Evolutionary conservation across 352 stramenopile species (phyloP), one percentile per base, ranked within the genome.

Genomic region (Elongisporangium prolatum): DNA sequence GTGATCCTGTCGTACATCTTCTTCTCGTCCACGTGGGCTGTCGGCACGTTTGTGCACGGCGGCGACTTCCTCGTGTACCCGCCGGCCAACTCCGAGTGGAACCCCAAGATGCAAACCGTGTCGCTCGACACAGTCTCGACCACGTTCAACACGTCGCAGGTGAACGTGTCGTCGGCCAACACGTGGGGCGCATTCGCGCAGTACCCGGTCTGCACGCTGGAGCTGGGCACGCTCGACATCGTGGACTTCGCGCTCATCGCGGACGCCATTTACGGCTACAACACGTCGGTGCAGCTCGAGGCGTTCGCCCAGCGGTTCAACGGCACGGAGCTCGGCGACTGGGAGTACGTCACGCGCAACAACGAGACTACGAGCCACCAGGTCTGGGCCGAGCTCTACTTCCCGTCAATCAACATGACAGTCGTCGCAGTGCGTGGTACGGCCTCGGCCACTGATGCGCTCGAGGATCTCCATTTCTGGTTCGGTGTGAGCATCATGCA

Each of bases 401-500:
- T 95, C 59, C 77, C 78, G 14, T 74, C 67, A 1, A 82, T 91
- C 61, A 93, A 92, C 75, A 86, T 93, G 70, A 95, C 86, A 18
- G 82, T 95, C 38, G 74, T 95, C 24, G 86, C 84, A 0, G 82
- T 95, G 54, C 80, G 86, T 38, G 84, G 86, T 55, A 95, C 86
- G 28, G 86, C 86, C 24, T 92, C 86, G 11, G 86, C 79, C 14
- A 87, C 84, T 0, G 86, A 95, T 50, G 86, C 83, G 21, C 82
- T 95, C 28, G 84, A 95, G 51, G 86, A 95, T 53, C 68, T 95
- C 18, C 84, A 95, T 64, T 95, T 77, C 59, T 93, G 86, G 84
- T 93, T 95, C 50, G 86, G 84, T 18, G 85, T 95, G 52, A 88
- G 70, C 52, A 83, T 93, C 68, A 95, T 95, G 86, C 84, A 94